Base-by-base conservation (phyloP, 148 eudicot genomes). In the Cornus kousa region DNA sequence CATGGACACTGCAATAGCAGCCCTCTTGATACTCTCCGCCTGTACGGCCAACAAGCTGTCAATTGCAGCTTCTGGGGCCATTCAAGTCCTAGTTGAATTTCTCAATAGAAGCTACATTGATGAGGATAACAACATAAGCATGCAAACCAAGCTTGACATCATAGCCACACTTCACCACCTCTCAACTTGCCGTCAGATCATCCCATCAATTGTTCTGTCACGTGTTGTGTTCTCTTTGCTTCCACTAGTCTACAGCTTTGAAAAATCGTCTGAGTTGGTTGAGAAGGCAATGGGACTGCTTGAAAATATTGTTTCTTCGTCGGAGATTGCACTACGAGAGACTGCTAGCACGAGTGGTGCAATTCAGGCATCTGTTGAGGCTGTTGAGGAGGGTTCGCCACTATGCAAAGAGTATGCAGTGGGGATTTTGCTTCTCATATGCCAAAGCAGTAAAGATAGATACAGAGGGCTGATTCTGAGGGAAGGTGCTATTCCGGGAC, bases 401-500 rank as follows among this genome's bases (percentile, higher is more conserved):
- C 80, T 81, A 31, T 86, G 89, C 80, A 87, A 88, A 77, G 97
- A 90, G 73, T 85, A 90, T 24, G 92, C 93, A 5, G 90, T 88
- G 33, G 91, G 87, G 24, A 80, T 90, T 4, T 77, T 92, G 35
- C 74, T 86, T 67, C 69, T 79, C 12, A 82, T 92, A 77, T 92
- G 93, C 77, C 82, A 78, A 68, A 87, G 87, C 75, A 80, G 85
- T 76, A 87, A 85, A 53, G 92, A 92, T 2, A 87, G 83, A 67
- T 90, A 90, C 70, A 85, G 90, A 80, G 93, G 85, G 72, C 32
- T 82, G 78, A 86, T 92, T 70, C 72, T 92, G 71, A 83, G 85
- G 70, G 94, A 90, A 87, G 97, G 93, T 1, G 89, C 87, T 7
- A 89, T 90, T 87, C 92, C 97, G 5, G 97, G 93, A 75, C 85